Conservation (phyloP, 768 basidiomycete genomes). For the Podaxis mareebaensis region DNA sequence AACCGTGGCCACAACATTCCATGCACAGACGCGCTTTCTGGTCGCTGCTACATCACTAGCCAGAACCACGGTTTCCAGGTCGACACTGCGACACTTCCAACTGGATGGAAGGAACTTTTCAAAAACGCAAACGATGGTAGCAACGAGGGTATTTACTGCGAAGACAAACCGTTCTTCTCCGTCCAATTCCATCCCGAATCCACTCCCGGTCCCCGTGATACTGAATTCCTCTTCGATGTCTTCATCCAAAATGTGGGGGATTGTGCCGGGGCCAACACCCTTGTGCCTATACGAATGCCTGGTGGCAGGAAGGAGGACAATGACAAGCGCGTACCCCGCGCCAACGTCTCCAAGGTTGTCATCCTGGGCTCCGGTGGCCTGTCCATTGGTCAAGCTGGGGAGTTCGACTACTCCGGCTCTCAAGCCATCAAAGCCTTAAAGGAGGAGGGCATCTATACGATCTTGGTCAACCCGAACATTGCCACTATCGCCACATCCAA, state of each 20-base stretch:
- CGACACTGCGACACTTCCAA: conserved; percentile 72
- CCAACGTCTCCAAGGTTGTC: conserved; percentile 88
- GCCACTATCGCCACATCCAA: conserved; percentile 98
- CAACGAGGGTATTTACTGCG: conserved; percentile 97
- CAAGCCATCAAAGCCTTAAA: conserved; percentile 99
- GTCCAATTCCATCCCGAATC: conserved; percentile 99
- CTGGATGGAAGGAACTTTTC: conserved; percentile 93
- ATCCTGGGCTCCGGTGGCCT: conserved; percentile 97
- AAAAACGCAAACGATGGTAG: conserved; percentile 95
- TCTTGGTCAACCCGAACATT: conserved; percentile 98
- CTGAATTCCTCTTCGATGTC: conserved; percentile 97
- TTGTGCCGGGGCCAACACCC: conserved; percentile 57
- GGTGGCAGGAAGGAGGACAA: conserved; percentile 86
- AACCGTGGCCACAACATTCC: conserved; percentile 99
- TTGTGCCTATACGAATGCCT: conserved; percentile 66
- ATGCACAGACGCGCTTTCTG: conserved; percentile 90
- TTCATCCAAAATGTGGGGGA: conserved; percentile 89
- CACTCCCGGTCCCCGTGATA: conserved; percentile 94
- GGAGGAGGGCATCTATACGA: conserved; percentile 98
- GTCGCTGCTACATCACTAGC: conserved; percentile 97
- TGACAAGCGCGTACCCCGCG: conserved; percentile 66
- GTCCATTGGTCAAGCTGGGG: conserved; percentile 98
- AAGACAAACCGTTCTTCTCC: conserved; percentile 93
- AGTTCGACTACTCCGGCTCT: conserved; percentile 99
- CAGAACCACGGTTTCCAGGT: conserved; percentile 99